These are phyloP conservation scores for Chrysophaeum taylorii DNA, from an alignment of 352 stramenopile genomes.

Conservation along the genomic window DNA sequence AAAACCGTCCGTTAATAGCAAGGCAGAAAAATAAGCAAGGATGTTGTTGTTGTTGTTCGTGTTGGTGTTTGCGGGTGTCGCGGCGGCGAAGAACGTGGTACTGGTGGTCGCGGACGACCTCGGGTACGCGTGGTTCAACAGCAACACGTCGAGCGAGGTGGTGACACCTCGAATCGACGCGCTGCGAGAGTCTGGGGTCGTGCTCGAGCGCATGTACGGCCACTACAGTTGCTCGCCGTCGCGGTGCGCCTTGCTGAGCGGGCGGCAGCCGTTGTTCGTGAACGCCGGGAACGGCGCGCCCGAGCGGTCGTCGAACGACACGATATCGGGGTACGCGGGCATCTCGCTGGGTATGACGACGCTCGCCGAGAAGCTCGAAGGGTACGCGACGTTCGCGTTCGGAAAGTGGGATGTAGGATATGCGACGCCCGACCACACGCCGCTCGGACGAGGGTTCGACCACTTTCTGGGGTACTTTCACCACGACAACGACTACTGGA, in stretches of 20 bases:
- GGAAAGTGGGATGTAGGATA: slow-evolving; percentile 40
- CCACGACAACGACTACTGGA: slow-evolving; percentile 35
- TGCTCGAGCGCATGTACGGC: slow-evolving; percentile 28
- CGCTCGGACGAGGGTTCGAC: slow-evolving; percentile 33
- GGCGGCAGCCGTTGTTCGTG: slow-evolving; percentile 21
- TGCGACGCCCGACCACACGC: slow-evolving; percentile 31
- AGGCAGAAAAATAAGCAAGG: no score
- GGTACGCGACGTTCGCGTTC: slow-evolving; percentile 28
- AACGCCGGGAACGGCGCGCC: slow-evolving; percentile 27
- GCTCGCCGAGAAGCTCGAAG: slow-evolving; percentile 23
- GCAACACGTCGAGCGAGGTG: slow-evolving; percentile 14
- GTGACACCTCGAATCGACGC: slow-evolving; percentile 27
- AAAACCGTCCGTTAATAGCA: no score
- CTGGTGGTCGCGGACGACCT: no score
- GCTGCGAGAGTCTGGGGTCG: slow-evolving; percentile 17
- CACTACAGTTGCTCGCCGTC: slow-evolving; percentile 30
- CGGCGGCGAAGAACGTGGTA: no score
- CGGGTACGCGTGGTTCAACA: no score
- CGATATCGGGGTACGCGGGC: slow-evolving; percentile 16
- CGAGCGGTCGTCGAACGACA: no score
- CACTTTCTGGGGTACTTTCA: slow-evolving; percentile 29
- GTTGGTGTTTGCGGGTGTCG: no score
- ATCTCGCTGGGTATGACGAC: slow-evolving; percentile 27
- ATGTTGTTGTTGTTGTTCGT: no score
- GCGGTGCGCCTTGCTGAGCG: slow-evolving; percentile 26